Evolutionary conservation across 2,329 filamentous ascomycete species (phyloP), one percentile per base, ranked within the genome.

Genomic region (Xylariaceae sp.): DNA sequence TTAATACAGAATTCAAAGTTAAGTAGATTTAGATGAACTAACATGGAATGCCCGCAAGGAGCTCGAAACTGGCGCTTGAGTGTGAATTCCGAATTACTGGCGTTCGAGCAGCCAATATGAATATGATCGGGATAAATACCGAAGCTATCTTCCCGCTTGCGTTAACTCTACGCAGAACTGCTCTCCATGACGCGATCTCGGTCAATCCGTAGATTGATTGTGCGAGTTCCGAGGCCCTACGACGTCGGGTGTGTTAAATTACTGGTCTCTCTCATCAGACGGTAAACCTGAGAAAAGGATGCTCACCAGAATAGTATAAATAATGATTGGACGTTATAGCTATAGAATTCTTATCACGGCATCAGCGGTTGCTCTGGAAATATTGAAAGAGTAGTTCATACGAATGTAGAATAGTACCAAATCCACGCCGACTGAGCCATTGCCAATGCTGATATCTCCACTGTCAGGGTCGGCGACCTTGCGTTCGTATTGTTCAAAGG

Each of bases 381-480:
- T 7, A 4, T n/a, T 2, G 9, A 45, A 39, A n/a, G 21, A 4
- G 16, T 13, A 15, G 36, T 20, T 11, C 60, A 15, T 57, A 66
- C 64, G 63, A 10, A 67, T 58, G 30, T 67, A 67, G 20, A 57
- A 67, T 5, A 67, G 39, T 1, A 62, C 60, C 44, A 67, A 40
- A 37, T 64, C 62, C 33, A 60, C 46, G 6, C 64, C 64, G 5
- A 54, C 52, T 1, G 64, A 67, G 3, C 64, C 63, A 48, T 61
- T 64, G 23, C 62, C 59, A 10, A 65, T 58, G 39, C 53, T 54
- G 11, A 60, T 24, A 27, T 65, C 63, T 1, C 59, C 63, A 27
- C 54, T 58, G 20, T 51, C 36, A 3, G 58, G 64, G n/a, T 62
- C 20, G 4, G 37, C 40, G 21, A 56, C 21, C 33, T 58, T 62